A percentile compares a stretch with the other conserved stretches of the same genome.
Evolutionary conservation across 2,329 filamentous ascomycete genomes (phyloP).

Genomic region (Neonectria punicea): DNA sequence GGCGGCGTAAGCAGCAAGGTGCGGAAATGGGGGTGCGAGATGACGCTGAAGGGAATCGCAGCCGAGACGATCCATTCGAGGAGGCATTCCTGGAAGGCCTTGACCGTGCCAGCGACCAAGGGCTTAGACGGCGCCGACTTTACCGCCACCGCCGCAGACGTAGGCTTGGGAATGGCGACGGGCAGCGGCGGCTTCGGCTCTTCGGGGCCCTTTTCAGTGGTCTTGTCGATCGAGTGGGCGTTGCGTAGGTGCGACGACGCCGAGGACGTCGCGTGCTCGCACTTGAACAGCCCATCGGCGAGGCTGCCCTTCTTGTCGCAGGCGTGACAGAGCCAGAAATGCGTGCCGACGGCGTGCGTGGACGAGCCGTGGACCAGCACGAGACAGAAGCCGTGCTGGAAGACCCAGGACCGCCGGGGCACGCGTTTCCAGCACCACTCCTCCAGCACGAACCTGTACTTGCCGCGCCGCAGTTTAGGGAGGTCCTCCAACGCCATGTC

Average conservation of each 20-base stretch:
- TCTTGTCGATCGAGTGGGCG: not conserved
- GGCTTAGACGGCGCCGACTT: not conserved
- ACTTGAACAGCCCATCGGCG: not conserved
- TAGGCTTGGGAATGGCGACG: not conserved
- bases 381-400: not conserved
- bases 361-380: not conserved
- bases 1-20: not conserved
- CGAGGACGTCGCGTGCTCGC: not conserved
- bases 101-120: not conserved
- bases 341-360: not conserved
- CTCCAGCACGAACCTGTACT: not conserved
- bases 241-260: not conserved
- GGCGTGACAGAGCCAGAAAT: not conserved
- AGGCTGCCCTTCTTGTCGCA: not conserved
- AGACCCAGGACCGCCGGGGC: not conserved
- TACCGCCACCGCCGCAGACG: too few relatives aligned
- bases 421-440: not conserved
- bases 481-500: not conserved
- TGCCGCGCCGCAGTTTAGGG: not conserved
- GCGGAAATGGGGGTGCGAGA: not conserved
- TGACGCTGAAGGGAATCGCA: not conserved
- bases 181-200: not conserved
- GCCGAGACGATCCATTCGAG: not conserved
- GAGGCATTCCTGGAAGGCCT: not conserved
- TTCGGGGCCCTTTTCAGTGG: not conserved